phyloP scores from a whole-genome alignment of 345 rosid species.

The Limnanthes douglasii region DNA sequence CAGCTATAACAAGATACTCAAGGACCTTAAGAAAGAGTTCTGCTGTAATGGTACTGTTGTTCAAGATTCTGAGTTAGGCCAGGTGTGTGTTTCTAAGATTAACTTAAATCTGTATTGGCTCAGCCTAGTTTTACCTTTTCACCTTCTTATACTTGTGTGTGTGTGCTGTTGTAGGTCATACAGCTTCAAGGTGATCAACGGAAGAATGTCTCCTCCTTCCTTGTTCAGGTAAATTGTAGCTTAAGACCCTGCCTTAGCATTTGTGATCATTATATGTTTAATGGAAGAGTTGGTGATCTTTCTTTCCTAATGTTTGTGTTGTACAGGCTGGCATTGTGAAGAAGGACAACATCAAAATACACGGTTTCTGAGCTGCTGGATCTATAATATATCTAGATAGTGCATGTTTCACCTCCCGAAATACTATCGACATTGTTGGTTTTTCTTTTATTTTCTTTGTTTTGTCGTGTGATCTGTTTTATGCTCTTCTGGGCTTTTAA shows the following conservation, averaged over 20 bases:
- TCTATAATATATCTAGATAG: not conserved
- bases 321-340: constrained; percentile 84
- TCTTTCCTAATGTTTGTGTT: too few relatives aligned
- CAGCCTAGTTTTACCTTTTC: not conserved
- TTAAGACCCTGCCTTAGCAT: not conserved
- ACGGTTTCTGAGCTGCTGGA: constrained; percentile 57
- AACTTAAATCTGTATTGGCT: not conserved
- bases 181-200: constrained; percentile 86
- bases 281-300: not conserved
- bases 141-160: not conserved
- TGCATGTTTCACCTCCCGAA: not conserved
- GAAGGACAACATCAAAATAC: constrained; percentile 91
- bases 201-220: constrained; percentile 67
- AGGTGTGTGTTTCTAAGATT: constrained; percentile 21
- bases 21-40: constrained; percentile 58
- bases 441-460: not conserved
- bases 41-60: constrained; percentile 61
- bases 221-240: constrained; percentile 43
- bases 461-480: not conserved
- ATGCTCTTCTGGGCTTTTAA: too few relatives aligned
- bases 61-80: constrained; percentile 72
- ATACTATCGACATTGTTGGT: not conserved
- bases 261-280: not conserved
- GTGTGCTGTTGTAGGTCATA: constrained; percentile 51
- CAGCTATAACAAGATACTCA: constrained; percentile 71